phyloP scores from a whole-genome alignment of 305 asterid genomes.

The Fraxinus ornus region DNA sequence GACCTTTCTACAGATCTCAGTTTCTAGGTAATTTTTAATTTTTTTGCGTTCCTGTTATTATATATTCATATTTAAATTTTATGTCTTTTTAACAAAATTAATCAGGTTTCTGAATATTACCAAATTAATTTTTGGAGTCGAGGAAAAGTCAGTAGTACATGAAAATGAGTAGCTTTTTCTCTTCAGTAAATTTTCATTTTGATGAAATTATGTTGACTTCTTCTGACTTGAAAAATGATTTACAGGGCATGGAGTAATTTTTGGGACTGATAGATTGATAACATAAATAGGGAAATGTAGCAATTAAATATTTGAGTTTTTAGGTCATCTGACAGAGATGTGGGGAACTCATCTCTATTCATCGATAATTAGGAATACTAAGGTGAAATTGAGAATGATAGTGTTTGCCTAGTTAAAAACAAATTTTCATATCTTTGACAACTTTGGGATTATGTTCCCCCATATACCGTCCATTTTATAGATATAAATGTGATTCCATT shows the following conservation, averaged over 20 bases:
- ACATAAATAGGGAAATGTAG: background rate
- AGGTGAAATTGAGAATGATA: background rate
- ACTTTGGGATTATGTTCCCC: background rate
- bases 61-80: background rate
- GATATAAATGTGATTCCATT: background rate
- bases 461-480: background rate
- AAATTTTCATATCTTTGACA: background rate
- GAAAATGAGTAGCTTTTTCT: background rate
- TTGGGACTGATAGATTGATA: background rate
- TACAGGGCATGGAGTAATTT: background rate
- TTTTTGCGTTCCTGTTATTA: background rate
- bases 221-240: background rate
- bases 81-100: background rate
- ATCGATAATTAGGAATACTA: background rate
- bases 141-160: background rate
- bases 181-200: background rate
- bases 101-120: background rate
- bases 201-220: background rate
- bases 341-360: background rate
- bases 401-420: background rate
- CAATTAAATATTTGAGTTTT: background rate
- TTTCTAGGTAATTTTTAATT: background rate
- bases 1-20: background rate
- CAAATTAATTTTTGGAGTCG: background rate
- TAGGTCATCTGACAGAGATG: background rate